These are phyloP conservation scores for Chondrus crispus DNA, from an alignment of 23 red algal species.

Conservation along the genomic window DNA sequence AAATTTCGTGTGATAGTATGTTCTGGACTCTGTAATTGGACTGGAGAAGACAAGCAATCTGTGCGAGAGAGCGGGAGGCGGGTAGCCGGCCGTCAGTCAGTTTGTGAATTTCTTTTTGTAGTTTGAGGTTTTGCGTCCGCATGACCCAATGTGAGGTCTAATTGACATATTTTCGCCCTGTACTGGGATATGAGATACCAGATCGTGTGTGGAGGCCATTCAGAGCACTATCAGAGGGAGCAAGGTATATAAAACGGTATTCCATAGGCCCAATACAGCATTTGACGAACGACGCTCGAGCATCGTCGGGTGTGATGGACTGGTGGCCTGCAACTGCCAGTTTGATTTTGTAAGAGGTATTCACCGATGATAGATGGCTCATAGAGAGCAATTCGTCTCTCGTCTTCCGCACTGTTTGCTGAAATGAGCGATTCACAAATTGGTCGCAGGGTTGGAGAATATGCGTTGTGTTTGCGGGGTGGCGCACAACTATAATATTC, in stretches of 20 bases:
- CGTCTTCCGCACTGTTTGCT: neutral
- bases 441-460: conserved; percentile 2
- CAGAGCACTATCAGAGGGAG: too few relatives aligned
- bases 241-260: neutral
- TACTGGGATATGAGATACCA: too few relatives aligned
- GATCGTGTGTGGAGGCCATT: too few relatives aligned
- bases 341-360: neutral
- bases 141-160: too few relatives aligned
- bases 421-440: neutral
- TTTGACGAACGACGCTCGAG: neutral
- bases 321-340: neutral
- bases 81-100: too few relatives aligned
- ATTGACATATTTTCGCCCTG: too few relatives aligned
- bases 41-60: too few relatives aligned
- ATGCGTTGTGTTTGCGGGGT: conserved; percentile 2
- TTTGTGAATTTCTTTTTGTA: too few relatives aligned
- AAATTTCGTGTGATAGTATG: too few relatives aligned
- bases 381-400: neutral
- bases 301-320: neutral
- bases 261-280: neutral
- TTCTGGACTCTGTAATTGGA: too few relatives aligned
- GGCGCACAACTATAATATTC: neutral
- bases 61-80: too few relatives aligned
- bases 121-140: too few relatives aligned
- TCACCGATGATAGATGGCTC: neutral